Conservation (phyloP, 306 rosid genomes). For the Benincasa hispida region DNA sequence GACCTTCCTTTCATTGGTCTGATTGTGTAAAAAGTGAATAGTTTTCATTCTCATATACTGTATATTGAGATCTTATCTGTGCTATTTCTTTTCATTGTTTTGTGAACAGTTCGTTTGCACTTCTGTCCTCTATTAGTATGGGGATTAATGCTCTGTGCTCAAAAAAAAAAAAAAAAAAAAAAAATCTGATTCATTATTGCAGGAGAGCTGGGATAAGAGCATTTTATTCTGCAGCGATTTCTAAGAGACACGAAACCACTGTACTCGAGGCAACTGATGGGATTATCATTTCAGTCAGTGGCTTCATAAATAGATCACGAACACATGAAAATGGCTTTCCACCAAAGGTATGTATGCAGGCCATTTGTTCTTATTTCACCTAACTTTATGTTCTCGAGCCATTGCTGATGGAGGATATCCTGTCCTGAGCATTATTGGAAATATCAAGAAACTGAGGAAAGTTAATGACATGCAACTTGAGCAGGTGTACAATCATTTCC, state of each 20-base stretch:
- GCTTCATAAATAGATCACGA: slow-evolving; percentile 24
- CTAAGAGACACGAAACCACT: slow-evolving; percentile 24
- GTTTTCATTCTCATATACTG: neutral
- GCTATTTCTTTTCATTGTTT: neutral
- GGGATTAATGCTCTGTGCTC: neutral
- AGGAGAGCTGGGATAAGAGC: slow-evolving; percentile 22
- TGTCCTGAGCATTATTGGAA: neutral
- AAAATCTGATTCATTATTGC: neutral
- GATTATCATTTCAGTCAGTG: slow-evolving; percentile 14
- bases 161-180: too few species aligned
- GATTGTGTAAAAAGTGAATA: neutral
- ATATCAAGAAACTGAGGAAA: neutral
- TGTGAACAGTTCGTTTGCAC: neutral
- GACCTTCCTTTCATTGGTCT: neutral
- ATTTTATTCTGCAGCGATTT: slow-evolving; percentile 25
- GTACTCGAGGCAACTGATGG: slow-evolving; percentile 31
- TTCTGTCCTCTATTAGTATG: neutral
- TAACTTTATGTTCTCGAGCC: neutral
- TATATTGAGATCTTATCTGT: neutral
- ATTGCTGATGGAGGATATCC: neutral
- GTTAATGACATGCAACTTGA: neutral
- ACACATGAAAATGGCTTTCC: slow-evolving; percentile 29
- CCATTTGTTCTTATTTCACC: neutral
- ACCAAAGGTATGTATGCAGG: slow-evolving; percentile 12
- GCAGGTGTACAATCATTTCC: slow-evolving; percentile 45